Percentiles rank a stretch among this genome's conserved stretches.
These are phyloP conservation scores for Umbelopsis isabellina DNA, from an alignment of 192 early-diverging fungal genomes.

Conservation along the genomic window DNA sequence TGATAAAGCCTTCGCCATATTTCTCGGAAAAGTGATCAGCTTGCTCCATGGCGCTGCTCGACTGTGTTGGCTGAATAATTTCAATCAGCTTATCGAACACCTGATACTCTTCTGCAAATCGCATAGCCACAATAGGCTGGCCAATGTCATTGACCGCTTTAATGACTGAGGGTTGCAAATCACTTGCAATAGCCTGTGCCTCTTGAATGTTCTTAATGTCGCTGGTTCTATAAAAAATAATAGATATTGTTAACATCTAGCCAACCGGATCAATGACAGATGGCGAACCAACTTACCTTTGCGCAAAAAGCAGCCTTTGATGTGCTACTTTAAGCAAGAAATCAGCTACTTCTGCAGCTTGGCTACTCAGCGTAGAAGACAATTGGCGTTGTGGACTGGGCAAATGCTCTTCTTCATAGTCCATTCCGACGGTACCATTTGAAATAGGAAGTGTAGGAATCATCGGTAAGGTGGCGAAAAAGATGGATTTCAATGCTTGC, in stretches of 20 bases:
- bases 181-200: not conserved
- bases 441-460: not conserved
- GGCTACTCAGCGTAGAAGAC: not conserved
- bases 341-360: not conserved
- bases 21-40: constrained; percentile 8
- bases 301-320: not conserved
- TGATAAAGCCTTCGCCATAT: constrained; percentile 10
- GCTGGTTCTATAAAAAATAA: not conserved
- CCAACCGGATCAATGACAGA: too few species aligned
- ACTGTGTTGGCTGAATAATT: not conserved
- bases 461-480: not conserved
- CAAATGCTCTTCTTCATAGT: constrained; percentile 2
- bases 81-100: constrained; percentile 11
- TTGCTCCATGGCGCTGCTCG: not conserved
- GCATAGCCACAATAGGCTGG: constrained; percentile 1
- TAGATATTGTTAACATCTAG: not conserved
- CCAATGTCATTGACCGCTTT: constrained; percentile 1
- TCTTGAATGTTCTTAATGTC: not conserved
- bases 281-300: not conserved
- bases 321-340: constrained; percentile 1
- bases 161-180: not conserved
- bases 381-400: not conserved
- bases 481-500: constrained; percentile 6
- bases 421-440: not conserved
- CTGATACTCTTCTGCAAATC: constrained; percentile 16